These are phyloP conservation scores for Wickerhamomyces rabaulensis DNA, from an alignment of 805 yeast genomes.

Conservation along the genomic window DNA sequence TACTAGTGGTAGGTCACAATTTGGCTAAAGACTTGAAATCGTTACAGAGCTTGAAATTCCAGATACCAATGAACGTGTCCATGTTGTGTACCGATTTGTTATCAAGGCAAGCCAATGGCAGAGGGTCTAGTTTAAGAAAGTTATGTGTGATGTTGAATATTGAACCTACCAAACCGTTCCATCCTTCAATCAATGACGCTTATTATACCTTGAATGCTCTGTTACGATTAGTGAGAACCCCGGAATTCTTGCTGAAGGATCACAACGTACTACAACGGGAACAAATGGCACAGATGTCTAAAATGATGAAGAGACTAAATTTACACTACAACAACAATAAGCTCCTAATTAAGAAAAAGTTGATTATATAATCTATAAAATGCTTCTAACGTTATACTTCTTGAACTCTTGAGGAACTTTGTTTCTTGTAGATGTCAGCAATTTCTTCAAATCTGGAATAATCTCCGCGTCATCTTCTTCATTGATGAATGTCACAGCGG, in stretches of 20 bases:
- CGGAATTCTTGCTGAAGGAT: background rate
- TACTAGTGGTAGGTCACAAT: conserved; percentile 12
- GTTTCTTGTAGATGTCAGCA: conserved; percentile 17
- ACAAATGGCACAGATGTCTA: background rate
- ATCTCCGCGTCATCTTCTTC: conserved; percentile 61
- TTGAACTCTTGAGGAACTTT: conserved; percentile 19
- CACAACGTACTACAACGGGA: background rate
- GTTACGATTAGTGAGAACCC: background rate
- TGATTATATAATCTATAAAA: conserved; percentile 4
- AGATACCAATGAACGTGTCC: background rate
- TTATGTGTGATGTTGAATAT: background rate
- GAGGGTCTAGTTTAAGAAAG: background rate
- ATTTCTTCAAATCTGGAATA: conserved; percentile 17
- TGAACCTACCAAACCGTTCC: background rate
- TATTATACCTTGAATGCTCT: background rate
- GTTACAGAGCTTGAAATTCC: conserved; percentile 1
- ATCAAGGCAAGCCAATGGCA: no score
- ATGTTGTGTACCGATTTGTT: no score
- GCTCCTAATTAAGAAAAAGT: background rate
- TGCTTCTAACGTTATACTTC: conserved; percentile 6
- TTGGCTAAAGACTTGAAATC: conserved; percentile 10
- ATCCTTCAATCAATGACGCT: background rate
- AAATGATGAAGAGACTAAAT: background rate
- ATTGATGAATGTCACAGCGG: conserved; percentile 67
- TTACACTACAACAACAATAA: background rate